phyloP scores from a whole-genome alignment of 2,329 filamentous ascomycete genomes.

The Plenodomus biglobosus region DNA sequence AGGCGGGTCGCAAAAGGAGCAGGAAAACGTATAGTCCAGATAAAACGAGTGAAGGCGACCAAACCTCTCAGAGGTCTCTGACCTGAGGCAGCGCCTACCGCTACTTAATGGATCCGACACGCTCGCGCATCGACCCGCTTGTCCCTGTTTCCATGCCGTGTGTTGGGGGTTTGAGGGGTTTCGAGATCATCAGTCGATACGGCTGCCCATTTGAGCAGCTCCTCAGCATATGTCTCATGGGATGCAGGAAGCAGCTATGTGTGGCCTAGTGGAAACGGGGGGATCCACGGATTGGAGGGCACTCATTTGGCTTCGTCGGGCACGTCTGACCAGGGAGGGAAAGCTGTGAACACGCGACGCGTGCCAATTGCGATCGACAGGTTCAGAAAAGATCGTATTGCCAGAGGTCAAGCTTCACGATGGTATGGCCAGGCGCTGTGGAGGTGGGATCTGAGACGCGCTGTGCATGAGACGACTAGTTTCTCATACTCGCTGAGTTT shows the following conservation, averaged over 20 bases:
- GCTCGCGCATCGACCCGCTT: conserved; percentile 18
- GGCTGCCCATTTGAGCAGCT: conserved; percentile 30
- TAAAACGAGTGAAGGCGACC: conserved; percentile 30
- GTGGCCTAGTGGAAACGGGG: neutral
- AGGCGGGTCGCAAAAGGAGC: conserved; percentile 9
- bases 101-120: conserved; percentile 29
- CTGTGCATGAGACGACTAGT: conserved; percentile 26
- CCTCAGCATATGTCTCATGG: conserved; percentile 25
- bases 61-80: conserved; percentile 33
- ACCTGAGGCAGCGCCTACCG: conserved; percentile 29
- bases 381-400: conserved; percentile 18
- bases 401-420: conserved; percentile 35
- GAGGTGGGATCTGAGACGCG: conserved; percentile 37
- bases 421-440: conserved; percentile 39
- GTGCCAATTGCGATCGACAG: conserved; percentile 23
- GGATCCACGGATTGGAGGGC: neutral
- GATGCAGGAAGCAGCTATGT: conserved; percentile 7
- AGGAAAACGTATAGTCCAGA: conserved; percentile 22
- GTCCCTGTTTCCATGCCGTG: conserved; percentile 32
- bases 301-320: conserved; percentile 26
- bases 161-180: conserved; percentile 13
- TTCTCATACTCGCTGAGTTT: conserved; percentile 36
- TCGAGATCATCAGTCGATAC: conserved; percentile 26
- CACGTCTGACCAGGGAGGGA: conserved; percentile 21
- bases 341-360: conserved; percentile 14